These are phyloP conservation scores for Globisporangium spinosum DNA, from an alignment of 352 stramenopile genomes.

Conservation along the genomic window DNA sequence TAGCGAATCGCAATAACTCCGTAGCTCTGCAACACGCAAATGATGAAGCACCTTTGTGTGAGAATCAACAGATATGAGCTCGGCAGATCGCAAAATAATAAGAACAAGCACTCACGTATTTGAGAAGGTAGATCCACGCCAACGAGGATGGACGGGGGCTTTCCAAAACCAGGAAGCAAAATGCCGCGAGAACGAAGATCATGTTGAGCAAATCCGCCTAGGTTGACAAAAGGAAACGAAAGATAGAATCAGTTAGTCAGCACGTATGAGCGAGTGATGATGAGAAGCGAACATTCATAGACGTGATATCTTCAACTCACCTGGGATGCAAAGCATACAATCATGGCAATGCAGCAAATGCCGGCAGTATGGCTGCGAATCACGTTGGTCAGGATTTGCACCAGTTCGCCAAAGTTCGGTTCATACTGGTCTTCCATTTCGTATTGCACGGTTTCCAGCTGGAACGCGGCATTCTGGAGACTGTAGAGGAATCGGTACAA, in stretches of 20 bases:
- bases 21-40: conserved; percentile 35
- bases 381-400: conserved; percentile 51
- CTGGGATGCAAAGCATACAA: conserved; percentile 74
- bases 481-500: conserved; percentile 65
- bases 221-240: neutral
- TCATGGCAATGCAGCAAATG: conserved; percentile 58
- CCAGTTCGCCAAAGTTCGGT: conserved; percentile 52
- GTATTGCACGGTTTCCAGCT: conserved; percentile 61
- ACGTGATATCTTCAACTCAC: conserved; percentile 23
- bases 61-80: neutral
- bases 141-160: conserved; percentile 60
- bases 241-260: conserved; percentile 6
- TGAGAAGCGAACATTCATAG: neutral
- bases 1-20: conserved; percentile 62
- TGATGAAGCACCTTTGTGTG: neutral
- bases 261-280: neutral
- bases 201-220: conserved; percentile 82
- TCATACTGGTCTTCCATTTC: conserved; percentile 79
- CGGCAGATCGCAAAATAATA: neutral
- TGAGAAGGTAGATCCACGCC: conserved; percentile 70
- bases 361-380: conserved; percentile 63
- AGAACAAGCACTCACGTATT: conserved; percentile 57
- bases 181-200: conserved; percentile 64
- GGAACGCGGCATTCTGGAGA: conserved; percentile 72
- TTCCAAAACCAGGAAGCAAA: conserved; percentile 70